Evolutionary conservation across 2,329 filamentous ascomycete species (phyloP).

Genomic region (Graphiopsis chlorocephala): DNA sequence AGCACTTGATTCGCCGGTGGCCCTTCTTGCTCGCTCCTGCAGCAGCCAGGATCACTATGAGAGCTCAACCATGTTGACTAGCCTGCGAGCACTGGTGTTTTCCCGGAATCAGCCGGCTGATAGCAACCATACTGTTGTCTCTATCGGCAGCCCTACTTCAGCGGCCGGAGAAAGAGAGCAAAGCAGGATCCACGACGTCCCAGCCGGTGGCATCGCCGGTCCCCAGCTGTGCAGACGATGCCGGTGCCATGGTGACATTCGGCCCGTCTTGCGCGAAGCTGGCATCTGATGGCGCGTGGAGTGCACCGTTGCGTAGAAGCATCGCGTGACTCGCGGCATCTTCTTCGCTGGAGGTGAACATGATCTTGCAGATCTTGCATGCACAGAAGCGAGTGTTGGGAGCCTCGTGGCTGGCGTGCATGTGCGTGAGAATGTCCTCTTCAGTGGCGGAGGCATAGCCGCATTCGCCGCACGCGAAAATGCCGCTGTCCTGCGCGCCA

Average conservation of each 20-base stretch:
- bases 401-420: constrained; percentile 9
- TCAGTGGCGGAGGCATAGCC: background rate
- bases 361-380: constrained; percentile 1
- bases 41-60: background rate
- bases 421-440: constrained; percentile 3
- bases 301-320: background rate
- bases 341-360: background rate
- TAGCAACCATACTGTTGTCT: background rate
- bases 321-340: background rate
- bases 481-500: background rate
- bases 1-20: background rate
- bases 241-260: background rate
- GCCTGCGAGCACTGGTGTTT: background rate
- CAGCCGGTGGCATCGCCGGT: background rate
- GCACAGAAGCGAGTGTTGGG: background rate
- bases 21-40: background rate
- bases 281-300: background rate
- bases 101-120: background rate
- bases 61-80: background rate
- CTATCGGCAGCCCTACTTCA: background rate
- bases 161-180: background rate
- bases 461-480: background rate
- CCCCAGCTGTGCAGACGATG: background rate
- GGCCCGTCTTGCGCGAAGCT: background rate
- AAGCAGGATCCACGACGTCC: background rate